These are phyloP conservation scores for Phytophthora citrophthora DNA, from an alignment of 352 stramenopile genomes.

Conservation along the genomic window DNA sequence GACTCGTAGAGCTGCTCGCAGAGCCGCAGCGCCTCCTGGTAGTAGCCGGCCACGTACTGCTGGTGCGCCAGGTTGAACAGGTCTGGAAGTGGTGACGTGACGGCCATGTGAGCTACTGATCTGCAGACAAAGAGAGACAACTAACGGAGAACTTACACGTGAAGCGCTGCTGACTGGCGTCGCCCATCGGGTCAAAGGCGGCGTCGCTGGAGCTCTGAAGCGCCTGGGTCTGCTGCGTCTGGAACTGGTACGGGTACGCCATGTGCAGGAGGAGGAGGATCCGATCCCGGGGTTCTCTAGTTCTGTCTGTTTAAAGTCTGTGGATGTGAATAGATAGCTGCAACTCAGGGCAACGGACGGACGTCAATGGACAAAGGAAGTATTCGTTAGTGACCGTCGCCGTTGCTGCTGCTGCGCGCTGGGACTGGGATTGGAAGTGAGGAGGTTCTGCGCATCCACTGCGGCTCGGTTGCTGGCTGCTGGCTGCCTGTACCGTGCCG, in stretches of 20 bases:
- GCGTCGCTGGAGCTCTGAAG: slow-evolving; percentile 21
- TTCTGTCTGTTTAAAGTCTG: background rate
- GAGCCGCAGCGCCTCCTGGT: slow-evolving; percentile 80
- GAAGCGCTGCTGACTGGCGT: slow-evolving; percentile 67
- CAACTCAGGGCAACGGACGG: slow-evolving; percentile 1
- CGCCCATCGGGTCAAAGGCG: slow-evolving; percentile 39
- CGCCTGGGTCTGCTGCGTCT: slow-evolving; percentile 29
- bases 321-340: background rate
- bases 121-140: background rate
- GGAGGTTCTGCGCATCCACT: slow-evolving; percentile 21
- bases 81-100: slow-evolving; percentile 36
- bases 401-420: background rate
- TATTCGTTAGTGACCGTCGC: background rate
- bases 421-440: slow-evolving; percentile 35
- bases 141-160: slow-evolving; percentile 53
- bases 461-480: slow-evolving; percentile 42
- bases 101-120: slow-evolving; percentile 1
- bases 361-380: background rate
- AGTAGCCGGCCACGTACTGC: slow-evolving; percentile 90
- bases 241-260: slow-evolving; percentile 38
- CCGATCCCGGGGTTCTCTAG: background rate
- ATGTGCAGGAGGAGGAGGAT: slow-evolving; percentile 3
- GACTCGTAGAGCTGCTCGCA: slow-evolving; percentile 91
- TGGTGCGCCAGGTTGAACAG: slow-evolving; percentile 82
- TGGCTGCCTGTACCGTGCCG: slow-evolving; percentile 15